Evolutionary conservation across 2,329 filamentous ascomycete species (phyloP), one percentile per base, ranked within the genome.

Genomic region (Stagonosporopsis vannaccii): DNA sequence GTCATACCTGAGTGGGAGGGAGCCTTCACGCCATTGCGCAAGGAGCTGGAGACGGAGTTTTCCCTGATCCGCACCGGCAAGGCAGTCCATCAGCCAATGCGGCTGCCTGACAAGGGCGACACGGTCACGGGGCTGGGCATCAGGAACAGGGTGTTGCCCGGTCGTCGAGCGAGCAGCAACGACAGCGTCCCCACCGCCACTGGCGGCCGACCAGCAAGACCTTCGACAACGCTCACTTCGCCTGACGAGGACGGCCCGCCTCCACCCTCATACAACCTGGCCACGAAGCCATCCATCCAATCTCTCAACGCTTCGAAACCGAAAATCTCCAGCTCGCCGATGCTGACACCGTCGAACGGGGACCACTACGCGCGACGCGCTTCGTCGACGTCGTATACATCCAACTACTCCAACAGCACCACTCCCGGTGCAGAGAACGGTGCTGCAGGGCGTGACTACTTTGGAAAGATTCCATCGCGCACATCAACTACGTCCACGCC

Each of bases 1-100:
- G 86, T 95, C 6, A 80, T 92, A 54, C 80, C 84, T 5, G 76
- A 81, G 39, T 95, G 89, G 87, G 84, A 89, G 46, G 75, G 77
- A 2, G 81, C 82, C 56, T 90, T 88, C 70, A 82, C 83, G 28
- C 84, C 87, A 0, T 77, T 87, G 44, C 87, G 89, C 61, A 80
- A 83, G 56, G 84, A 92, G 62, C 76, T 89, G 37, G 91, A 95
- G 75, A 79, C 80, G 3, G 75, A 75, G 20, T 82, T 93, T 56
- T 78, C 77, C 25, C 82, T 86, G 51, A 80, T 96, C 48, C 82
- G 85, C 23, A 82, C 84, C 26, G 90, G 90, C 36, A 92, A 89
- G 71, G 84, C 86, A 2, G 79, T 88, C 15, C 83, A 86, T 39
- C 80, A 83, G 71, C 79, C 83, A 1, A 83, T 85, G 80, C 76